These are phyloP conservation scores for Pleurotus platypus DNA, from an alignment of 768 basidiomycete genomes.

Conservation along the genomic window DNA sequence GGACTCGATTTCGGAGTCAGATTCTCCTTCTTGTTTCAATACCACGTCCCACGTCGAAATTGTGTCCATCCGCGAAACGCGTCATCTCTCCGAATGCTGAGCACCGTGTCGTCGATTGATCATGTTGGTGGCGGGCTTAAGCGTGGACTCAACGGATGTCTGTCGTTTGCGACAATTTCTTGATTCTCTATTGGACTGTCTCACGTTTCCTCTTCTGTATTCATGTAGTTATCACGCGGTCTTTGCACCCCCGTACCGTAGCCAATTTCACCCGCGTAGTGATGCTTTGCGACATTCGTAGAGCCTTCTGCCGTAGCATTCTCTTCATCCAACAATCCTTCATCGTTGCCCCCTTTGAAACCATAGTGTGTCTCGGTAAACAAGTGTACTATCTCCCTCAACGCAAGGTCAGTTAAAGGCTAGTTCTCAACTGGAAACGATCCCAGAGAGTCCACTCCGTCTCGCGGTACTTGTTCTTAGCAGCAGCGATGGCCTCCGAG, in stretches of 20 bases:
- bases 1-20: no score
- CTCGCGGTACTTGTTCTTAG: slow-evolving; percentile 82
- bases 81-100: no score
- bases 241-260: no score
- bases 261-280: slow-evolving; percentile 14
- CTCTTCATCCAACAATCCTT: slow-evolving; percentile 5
- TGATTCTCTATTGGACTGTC: slow-evolving; percentile 3
- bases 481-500: slow-evolving; percentile 91
- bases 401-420: slow-evolving; percentile 88
- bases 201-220: not conserved
- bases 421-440: slow-evolving; percentile 88
- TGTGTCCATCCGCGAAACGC: no score
- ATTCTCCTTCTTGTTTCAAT: no score
- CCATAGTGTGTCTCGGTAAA: slow-evolving; percentile 77
- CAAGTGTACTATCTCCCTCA: slow-evolving; percentile 79
- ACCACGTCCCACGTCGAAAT: no score
- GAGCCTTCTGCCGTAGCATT: no score
- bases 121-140: no score
- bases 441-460: slow-evolving; percentile 99
- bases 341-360: slow-evolving; percentile 12
- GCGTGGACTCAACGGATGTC: not conserved
- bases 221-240: not conserved
- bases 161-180: not conserved
- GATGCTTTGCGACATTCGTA: slow-evolving; percentile 21
- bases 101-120: not conserved